Conservation (phyloP, 1,284 basidiomycete species). For the Inonotus hispidus region DNA sequence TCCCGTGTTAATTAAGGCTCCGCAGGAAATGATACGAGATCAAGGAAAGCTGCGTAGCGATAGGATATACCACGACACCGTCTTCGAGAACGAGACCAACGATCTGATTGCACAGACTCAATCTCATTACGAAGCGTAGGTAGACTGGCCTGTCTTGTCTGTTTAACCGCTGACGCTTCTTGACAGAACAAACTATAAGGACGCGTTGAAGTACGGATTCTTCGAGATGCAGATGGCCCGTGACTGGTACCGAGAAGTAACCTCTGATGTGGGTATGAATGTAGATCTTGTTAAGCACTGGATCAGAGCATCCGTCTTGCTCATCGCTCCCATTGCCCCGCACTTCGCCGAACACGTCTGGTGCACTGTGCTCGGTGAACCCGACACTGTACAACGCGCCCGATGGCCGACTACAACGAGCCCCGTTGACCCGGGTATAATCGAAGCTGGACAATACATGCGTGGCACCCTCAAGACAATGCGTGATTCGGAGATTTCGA, state of each 20-base stretch:
- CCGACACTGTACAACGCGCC: constrained; percentile 77
- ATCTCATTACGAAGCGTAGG: constrained; percentile 74
- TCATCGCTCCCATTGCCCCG: constrained; percentile 87
- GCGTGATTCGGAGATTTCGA: constrained; percentile 79
- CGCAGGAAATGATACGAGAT: constrained; percentile 71
- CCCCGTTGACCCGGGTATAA: constrained; percentile 52
- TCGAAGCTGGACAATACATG: constrained; percentile 82
- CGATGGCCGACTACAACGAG: constrained; percentile 66
- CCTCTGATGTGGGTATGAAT: constrained; percentile 88
- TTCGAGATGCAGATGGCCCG: constrained; percentile 92
- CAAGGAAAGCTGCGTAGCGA: constrained; percentile 63
- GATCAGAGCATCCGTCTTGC: constrained; percentile 77
- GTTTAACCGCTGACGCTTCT: constrained; percentile 8
- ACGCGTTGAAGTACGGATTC: constrained; percentile 92
- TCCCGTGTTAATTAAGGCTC: neutral
- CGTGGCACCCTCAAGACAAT: constrained; percentile 82
- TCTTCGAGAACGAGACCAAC: constrained; percentile 93
- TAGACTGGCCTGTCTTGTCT: constrained; percentile 18
- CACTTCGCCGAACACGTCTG: constrained; percentile 96
- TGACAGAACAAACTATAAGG: constrained; percentile 87
- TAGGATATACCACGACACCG: constrained; percentile 72
- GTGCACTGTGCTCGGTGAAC: constrained; percentile 68
- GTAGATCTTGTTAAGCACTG: constrained; percentile 63
- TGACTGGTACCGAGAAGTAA: constrained; percentile 97
- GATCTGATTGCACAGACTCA: constrained; percentile 79